Evolutionary conservation across 148 eudicot species (phyloP), one percentile per base, ranked within the genome.

Genomic region (Cornus kousa): DNA sequence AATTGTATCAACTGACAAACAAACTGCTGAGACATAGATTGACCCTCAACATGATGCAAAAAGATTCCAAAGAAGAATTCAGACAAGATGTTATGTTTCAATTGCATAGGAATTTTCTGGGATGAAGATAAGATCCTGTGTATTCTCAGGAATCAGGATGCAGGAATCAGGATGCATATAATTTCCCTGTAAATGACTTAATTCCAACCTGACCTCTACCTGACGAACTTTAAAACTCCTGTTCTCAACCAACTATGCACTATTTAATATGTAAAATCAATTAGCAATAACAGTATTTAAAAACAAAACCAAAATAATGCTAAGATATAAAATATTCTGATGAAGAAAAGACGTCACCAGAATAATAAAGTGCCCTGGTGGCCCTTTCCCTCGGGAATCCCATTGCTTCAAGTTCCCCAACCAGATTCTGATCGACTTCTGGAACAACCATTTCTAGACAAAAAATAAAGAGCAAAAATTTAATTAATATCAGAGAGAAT

Each of bases 371-470:
- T 37, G 94, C 95, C 75, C 99, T 88, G 67, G 87, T 96, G 20
- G 94, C 93, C 76, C 91, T 87, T 71, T 88, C 94, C 55, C 83
- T 84, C 59, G 95, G 78, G 75, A 96, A 96, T 68, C 97, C 99
- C 99, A 96, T 96, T 73, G 83, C 90, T 86, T 93, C 93, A 79
- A 96, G 99, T 71, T 96, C 97, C 85, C 82, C 87, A 7, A 96
- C 87, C 35, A 96, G 79, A 77, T 87, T 83, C 82, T 87, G 79
- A 72, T 91, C 88, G 62, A 96, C 99, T 77, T 94, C 97, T 28
- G 99, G 99, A 64, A 92, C 95, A 70, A 96, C 92, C 99, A 96
- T 94, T 83, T 94, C 99, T 96, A 75, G 43, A 68, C 39, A 60
- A 33, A 64, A 33, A 76, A 64, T 74, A 77, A 13, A 64, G 28